Conservation (phyloP, 106 monocot species). For the Agapanthus africanus region DNA sequence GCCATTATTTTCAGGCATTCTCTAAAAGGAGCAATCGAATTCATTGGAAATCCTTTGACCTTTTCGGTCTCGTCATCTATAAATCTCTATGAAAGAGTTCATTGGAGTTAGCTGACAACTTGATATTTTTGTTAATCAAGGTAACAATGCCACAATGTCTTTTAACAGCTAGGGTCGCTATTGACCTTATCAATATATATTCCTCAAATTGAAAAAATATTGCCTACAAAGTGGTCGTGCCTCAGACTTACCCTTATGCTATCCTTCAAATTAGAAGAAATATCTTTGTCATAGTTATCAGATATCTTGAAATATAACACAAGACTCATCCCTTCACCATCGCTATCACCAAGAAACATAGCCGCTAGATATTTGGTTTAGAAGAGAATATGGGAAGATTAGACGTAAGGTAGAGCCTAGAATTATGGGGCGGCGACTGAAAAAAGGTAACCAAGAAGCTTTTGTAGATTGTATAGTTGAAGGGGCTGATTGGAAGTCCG, state of each 20-base stretch:
- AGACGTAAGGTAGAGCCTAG: too few species aligned
- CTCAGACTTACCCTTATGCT: conserved; percentile 42
- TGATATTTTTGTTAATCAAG: not conserved
- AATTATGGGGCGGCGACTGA: too few species aligned
- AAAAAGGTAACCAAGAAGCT: too few species aligned
- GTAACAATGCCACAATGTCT: not conserved
- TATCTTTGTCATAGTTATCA: conserved; percentile 55
- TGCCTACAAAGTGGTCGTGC: not conserved
- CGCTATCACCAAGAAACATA: conserved; percentile 72
- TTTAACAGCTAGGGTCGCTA: too few species aligned
- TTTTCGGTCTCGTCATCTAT: conserved; percentile 57
- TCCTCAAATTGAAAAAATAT: too few species aligned
- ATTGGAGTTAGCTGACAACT: not conserved
- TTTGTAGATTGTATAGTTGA: too few species aligned
- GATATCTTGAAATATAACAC: conserved; percentile 71
- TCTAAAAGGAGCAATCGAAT: conserved; percentile 52
- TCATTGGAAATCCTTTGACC: conserved; percentile 65
- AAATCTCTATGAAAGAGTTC: conserved; percentile 35
- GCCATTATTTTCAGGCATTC: conserved; percentile 74
- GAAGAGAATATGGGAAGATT: too few species aligned
- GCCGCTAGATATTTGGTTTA: conserved; percentile 75
- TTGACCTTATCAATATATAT: too few species aligned
- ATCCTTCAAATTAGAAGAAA: conserved; percentile 47
- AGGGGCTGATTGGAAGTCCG: too few species aligned
- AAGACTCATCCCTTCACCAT: conserved; percentile 77